Base-by-base conservation (phyloP, 805 yeast genomes). In the Candida caryicola region DNA sequence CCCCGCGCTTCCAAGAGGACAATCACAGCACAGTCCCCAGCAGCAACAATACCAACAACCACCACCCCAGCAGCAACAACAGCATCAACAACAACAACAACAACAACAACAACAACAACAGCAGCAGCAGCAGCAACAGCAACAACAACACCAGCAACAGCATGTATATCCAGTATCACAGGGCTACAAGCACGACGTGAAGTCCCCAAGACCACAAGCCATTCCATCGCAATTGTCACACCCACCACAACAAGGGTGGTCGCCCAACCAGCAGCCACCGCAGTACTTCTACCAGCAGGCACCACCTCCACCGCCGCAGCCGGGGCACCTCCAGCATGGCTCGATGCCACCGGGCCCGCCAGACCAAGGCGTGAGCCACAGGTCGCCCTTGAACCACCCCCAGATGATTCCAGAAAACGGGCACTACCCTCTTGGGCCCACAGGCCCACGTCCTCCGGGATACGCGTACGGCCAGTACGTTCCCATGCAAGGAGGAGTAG, bases 401-500 rank as follows among this genome's bases (percentile, higher is more conserved):
- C 52, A 50, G 26, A 44, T 50, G 47, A 37, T 50, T 4, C 47
- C 45, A 7, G 39, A 40, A 29, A 54, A 51, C 15, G 46, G 36
- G n/a, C 45, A 37, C 27, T 38, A 45, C 23, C 52, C 48, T 12
- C 36, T 43, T 4, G 46, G 41, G 14, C 42, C 44, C 14, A 43
- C 46, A n/a, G 46, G 41, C n/a, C 44, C 49, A 32, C 33, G 58
- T 17, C 65, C 66, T 7, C 70, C 67, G 13, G 67, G 66, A 1
- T 66, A 62, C 40, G 54, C 63, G 6, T 68, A 66, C 44, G 63
- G 62, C n/a, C 66, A 58, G 36, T 64, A 63, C 39, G 52, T 57
- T 31, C 66, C 69, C 1, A 44, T 62, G 39, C 65, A 55, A 17
- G 65, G 64, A 6, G 62, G 60, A 7, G 52, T 59, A 36, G 52